Base-by-base conservation (phyloP, 208 protist genomes). In the Acanthamoeba sp. region DNA sequence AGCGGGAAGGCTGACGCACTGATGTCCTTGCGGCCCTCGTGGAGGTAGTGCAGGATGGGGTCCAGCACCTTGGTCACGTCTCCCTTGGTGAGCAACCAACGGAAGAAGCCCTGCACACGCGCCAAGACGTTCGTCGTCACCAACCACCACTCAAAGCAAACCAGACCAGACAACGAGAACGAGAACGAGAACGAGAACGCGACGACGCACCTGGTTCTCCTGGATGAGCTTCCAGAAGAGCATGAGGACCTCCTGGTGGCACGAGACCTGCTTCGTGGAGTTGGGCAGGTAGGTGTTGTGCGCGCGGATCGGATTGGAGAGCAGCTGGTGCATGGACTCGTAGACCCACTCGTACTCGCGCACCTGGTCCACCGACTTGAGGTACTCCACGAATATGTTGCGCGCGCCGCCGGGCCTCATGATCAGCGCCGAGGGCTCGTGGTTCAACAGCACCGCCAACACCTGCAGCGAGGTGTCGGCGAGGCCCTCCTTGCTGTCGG, bases 241-340 rank as follows among this genome's bases (percentile, higher is more conserved):
- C 42, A 89, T 89, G 50, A 92, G 87, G n/a, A 92, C 40, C 57
- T 92, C 87, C 55, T 92, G 87, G 62, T 57, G 42, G 36, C 40
- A 71, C 10, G 29, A 45, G 45, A 92, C 42, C 62, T 66, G 59
- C 36, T 92, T 92, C 27, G 62, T 92, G 36, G 50, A 71, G 57
- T 69, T 34, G 50, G 87, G 87, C 6, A 92, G 62, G 87, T 92
- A 92, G 27, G 87, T 92, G 87, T 92, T 92, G 52, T 42, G 34
- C 16, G 87, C 52, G n/a, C 16, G 27, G 36, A 92, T 42, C 34
- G 87, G 87, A 27, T 92, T 92, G 87, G 27, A 22, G 7, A 92
- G 57, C 9, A 92, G 87, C 34, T 34, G 24, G 55, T 32, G n/a
- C 34, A 92, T 14, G 34, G 52, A 10, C 57, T 76, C 38, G 87